A percentile compares a stretch with the other conserved stretches of the same genome.
Conservation (phyloP, 1,284 basidiomycete species). For the Stygiomarasmius scandens region DNA sequence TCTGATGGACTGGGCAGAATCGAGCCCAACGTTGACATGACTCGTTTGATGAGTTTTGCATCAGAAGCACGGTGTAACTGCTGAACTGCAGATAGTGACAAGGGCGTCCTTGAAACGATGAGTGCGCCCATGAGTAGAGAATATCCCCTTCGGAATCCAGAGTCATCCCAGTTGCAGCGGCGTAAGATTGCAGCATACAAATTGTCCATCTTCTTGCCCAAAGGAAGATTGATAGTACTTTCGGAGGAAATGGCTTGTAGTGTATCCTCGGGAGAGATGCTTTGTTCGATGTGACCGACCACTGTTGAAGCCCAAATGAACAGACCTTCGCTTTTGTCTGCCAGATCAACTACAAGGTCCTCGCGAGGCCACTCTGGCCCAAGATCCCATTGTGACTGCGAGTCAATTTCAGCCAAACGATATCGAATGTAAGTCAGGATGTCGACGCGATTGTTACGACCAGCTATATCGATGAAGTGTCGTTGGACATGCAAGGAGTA, state of each 20-base stretch:
- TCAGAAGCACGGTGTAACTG: slow-evolving; percentile 12
- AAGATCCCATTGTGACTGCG: background rate
- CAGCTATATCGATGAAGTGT: background rate
- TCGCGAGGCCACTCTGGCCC: slow-evolving; percentile 16
- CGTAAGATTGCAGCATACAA: slow-evolving; percentile 25
- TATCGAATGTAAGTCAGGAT: slow-evolving; percentile 15
- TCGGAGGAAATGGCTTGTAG: slow-evolving; percentile 12
- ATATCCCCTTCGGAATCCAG: slow-evolving; percentile 22
- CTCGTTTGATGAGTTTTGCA: slow-evolving; percentile 8
- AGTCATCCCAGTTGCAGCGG: slow-evolving; percentile 23
- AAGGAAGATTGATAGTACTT: background rate
- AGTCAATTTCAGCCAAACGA: slow-evolving; percentile 15
- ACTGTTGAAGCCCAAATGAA: slow-evolving; percentile 27
- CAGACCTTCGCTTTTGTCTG: slow-evolving; percentile 21
- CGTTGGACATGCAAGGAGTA: slow-evolving; percentile 1
- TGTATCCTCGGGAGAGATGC: slow-evolving; percentile 16
- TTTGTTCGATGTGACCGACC: slow-evolving; percentile 15
- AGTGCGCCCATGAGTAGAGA: slow-evolving; percentile 23
- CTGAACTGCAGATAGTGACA: slow-evolving; percentile 20
- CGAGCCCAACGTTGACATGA: slow-evolving; percentile 12
- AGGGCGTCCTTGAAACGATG: slow-evolving; percentile 19
- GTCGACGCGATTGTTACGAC: slow-evolving; percentile 3
- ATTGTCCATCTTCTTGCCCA: slow-evolving; percentile 22
- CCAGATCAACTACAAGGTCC: background rate
- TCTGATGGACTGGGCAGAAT: slow-evolving; percentile 10